phyloP scores from a whole-genome alignment of 139 green algal species.

The Penium margaritaceum region DNA sequence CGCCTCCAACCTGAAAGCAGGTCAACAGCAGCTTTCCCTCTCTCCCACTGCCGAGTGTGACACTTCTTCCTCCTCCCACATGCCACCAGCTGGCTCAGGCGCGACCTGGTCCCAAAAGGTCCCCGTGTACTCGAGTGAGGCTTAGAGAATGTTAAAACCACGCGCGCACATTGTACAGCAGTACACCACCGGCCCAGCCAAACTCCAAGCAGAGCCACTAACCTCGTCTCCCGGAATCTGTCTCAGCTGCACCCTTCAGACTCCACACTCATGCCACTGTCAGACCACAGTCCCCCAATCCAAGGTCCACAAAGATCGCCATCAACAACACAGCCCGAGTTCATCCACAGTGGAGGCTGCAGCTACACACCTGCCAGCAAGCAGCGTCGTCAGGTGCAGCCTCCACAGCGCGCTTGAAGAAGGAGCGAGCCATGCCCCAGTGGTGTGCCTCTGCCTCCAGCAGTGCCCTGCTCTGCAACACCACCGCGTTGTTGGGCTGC shows the following conservation, averaged over 20 bases:
- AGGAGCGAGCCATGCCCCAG: background rate
- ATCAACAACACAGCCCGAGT: background rate
- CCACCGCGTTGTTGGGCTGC: conserved; percentile 17
- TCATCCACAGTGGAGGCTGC: background rate
- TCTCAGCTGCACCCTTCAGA: too few relatives aligned
- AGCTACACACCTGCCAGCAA: conserved; percentile 9
- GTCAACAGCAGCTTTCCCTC: too few relatives aligned
- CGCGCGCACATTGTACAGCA: too few relatives aligned
- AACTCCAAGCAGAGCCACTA: background rate
- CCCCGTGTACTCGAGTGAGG: too few relatives aligned
- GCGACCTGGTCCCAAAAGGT: too few relatives aligned
- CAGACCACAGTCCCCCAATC: background rate
- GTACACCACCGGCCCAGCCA: background rate
- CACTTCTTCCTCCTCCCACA: too few relatives aligned
- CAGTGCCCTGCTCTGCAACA: conserved; percentile 17
- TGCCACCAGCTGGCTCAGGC: too few relatives aligned
- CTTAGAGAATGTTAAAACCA: too few relatives aligned
- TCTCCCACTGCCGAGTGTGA: too few relatives aligned
- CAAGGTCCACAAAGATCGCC: background rate
- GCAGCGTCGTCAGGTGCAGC: conserved; percentile 10
- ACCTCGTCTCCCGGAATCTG: background rate
- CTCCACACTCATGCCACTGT: too few relatives aligned
- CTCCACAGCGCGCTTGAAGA: conserved; percentile 10
- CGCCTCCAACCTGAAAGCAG: too few relatives aligned
- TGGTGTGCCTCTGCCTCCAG: conserved; percentile 13